Base-by-base conservation (phyloP, 2,329 filamentous ascomycete species). In the Pestalotiopsis sp. region DNA sequence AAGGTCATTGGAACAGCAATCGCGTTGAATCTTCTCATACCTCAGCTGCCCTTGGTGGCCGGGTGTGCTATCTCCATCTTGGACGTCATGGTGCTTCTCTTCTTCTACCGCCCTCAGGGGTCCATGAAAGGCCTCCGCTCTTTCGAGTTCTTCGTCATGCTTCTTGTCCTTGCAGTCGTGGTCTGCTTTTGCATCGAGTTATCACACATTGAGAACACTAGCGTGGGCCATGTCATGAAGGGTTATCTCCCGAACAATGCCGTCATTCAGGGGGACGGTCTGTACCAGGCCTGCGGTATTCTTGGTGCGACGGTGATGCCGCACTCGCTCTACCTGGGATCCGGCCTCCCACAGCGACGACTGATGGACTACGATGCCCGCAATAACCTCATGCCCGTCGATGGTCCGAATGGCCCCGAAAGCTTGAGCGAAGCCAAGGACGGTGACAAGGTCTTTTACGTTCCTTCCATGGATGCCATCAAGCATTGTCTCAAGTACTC, bases 241-340 rank as follows among this genome's bases (percentile, higher is more conserved):
- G 91, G 91, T 20, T 93, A 90, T 72, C 76, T 92, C 20, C 91
- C 91, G 0, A 92, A 89, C 0, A 80, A 81, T 57, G 83, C 86
- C 3, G 78, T 92, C 1, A 80, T 91, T 1, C 80, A 91, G 75
- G 84, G 85, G 1, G 75, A 89, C 74, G 90, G 84, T 62, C 75
- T 91, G 0, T 93, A 92, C 76, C 90, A 92, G 78, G 87, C 91
- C 1, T 94, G 92, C 71, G 92, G 92, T 65, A 94, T 94, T 68
- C 83, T 94, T 0, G 92, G 92, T 2, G 92, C 92, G 3, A 94
- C 92, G 0, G 91, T 92, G 27, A 92, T 92, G 90, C 90, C 90
- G 4, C 90, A 92, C 73, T 78, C 77, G 66, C 80, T 93, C 3
- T 93, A 90, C 72, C 84, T 93, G 3, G 91, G 91, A 25, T 91